These are phyloP conservation scores for Sporopachydermia quercuum DNA, from an alignment of 805 yeast genomes.

Conservation along the genomic window DNA sequence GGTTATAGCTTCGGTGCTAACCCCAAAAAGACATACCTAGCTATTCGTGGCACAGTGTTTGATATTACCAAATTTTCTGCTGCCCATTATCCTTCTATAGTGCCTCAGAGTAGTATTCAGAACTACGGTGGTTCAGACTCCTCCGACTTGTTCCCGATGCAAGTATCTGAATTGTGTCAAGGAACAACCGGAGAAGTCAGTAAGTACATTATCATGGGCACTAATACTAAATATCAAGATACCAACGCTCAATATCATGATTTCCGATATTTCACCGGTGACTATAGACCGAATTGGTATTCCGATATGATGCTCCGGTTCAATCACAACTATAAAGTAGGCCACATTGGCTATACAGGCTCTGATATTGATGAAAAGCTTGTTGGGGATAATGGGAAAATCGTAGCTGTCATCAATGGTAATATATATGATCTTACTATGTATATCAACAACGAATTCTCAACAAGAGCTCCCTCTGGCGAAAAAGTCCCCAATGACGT, in stretches of 20 bases:
- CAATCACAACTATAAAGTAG: slow-evolving; percentile 19
- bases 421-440: slow-evolving; percentile 23
- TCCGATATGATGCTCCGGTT: slow-evolving; percentile 21
- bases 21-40: slow-evolving; percentile 19
- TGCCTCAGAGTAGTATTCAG: slow-evolving; percentile 18
- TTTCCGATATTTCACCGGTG: slow-evolving; percentile 22
- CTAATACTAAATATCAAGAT: slow-evolving; percentile 20
- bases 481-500: slow-evolving; percentile 11
- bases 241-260: slow-evolving; percentile 24
- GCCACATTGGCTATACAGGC: slow-evolving; percentile 23
- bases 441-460: slow-evolving; percentile 21
- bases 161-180: slow-evolving; percentile 23
- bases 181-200: slow-evolving; percentile 20
- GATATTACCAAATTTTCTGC: slow-evolving; percentile 23
- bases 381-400: slow-evolving; percentile 11
- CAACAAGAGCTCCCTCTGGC: slow-evolving; percentile 16
- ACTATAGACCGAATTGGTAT: slow-evolving; percentile 28
- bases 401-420: slow-evolving; percentile 21
- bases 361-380: slow-evolving; percentile 13
- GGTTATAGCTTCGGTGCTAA: slow-evolving; percentile 14
- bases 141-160: slow-evolving; percentile 23
- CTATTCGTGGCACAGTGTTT: slow-evolving; percentile 24
- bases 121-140: slow-evolving; percentile 23
- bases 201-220: slow-evolving; percentile 15
- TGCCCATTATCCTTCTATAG: slow-evolving; percentile 23